Base-by-base conservation (phyloP, 139 green algal species). In the Chloropicon primus region DNA sequence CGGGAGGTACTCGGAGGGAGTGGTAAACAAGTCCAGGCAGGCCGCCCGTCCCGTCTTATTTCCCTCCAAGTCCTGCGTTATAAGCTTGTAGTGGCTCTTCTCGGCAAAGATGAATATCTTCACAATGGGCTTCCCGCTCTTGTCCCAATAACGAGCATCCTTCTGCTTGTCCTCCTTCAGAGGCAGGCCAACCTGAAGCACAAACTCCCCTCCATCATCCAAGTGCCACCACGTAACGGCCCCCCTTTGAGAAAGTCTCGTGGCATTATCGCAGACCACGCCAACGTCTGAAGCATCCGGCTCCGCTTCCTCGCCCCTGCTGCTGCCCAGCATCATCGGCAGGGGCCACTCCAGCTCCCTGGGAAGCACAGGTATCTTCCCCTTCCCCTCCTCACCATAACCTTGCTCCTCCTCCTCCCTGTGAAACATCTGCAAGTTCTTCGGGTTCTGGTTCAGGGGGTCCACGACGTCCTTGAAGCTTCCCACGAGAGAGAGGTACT, bases 221-320 rank as follows among this genome's bases (percentile, higher is more conserved):
- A 82, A 54, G 25, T 82, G 79, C 79, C 79, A 82, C 79, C 79
- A 82, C 21, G 79, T 82, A 2, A 82, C 2, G 26, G 79, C 79
- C 1, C 74, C 74, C 54, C 25, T 27, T 2, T 53, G 26, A 62
- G 53, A 76, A 21, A 82, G n/a, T 2, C 79, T 73, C 25, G 79
- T 82, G 25, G 79, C 79, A 10, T 72, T 74, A 74, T 82, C 79
- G 1, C 77, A 1, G 3, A 27, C 24, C 25, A 73, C 26, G 2
- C 29, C 72, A 22, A 75, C 53, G 22, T 24, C 53, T 1, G 26
- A 23, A n/a, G 75, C 2, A 24, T 2, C 75, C 26, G 27, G 17
- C 2, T 28, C 28, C 26, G 22, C 24, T 17, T 21, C 74, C 24
- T 21, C 74, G 17, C 21, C 74, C 21, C 25, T 24, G 74, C 25